Evolutionary conservation across 495 filamentous ascomycete genomes (phyloP).

Genomic region (Parmelia sp.): DNA sequence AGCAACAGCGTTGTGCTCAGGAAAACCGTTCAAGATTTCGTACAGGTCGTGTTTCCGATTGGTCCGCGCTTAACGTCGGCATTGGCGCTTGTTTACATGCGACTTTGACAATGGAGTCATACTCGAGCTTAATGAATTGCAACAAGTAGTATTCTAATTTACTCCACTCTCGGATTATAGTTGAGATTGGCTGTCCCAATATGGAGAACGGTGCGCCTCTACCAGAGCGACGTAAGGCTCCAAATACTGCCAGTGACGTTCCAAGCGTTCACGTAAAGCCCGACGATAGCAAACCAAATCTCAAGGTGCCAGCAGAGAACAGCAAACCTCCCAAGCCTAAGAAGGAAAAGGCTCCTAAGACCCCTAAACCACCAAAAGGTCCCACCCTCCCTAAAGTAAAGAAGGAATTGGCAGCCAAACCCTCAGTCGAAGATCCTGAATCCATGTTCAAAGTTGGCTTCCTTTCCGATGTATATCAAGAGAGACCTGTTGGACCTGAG

Average conservation of each 20-base stretch:
- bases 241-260: not conserved
- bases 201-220: not conserved
- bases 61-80: constrained; percentile 5
- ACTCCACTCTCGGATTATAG: not conserved
- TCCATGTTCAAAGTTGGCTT: constrained; percentile 83
- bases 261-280: not conserved
- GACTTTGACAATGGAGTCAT: not conserved
- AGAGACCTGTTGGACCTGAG: constrained; percentile 59
- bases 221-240: not conserved
- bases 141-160: not conserved
- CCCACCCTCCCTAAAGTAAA: constrained; percentile 15
- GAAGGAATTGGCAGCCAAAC: constrained; percentile 32
- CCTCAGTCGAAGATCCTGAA: constrained; percentile 53
- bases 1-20: not conserved
- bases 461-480: constrained; percentile 71
- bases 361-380: constrained; percentile 9
- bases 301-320: constrained; percentile 16
- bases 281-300: not conserved
- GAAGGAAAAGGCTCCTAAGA: constrained; percentile 22
- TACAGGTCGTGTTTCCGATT: not conserved
- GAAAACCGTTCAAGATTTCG: not conserved
- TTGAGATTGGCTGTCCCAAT: not conserved
- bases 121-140: not conserved
- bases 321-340: constrained; percentile 21
- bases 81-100: constrained; percentile 6